Conservation (phyloP, 495 filamentous ascomycete genomes). For the Aspergillus conjunctus region DNA sequence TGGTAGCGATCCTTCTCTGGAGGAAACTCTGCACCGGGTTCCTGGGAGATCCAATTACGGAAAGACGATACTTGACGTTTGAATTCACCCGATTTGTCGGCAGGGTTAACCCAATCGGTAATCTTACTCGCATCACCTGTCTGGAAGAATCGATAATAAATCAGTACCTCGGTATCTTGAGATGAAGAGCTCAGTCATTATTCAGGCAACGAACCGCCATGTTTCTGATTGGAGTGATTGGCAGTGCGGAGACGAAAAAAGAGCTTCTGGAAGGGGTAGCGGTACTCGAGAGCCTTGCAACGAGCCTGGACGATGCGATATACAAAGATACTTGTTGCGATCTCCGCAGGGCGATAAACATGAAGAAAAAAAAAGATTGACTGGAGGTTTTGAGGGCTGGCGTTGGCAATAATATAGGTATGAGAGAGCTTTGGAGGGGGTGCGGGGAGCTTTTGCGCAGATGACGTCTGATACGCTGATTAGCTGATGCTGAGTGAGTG, state of each 20-base stretch:
- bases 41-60: conserved; percentile 68
- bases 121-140: conserved; percentile 53
- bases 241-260: conserved; percentile 29
- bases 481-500: neutral
- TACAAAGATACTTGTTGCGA: conserved; percentile 26
- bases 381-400: neutral
- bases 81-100: conserved; percentile 83
- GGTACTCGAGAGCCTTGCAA: conserved; percentile 20
- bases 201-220: conserved; percentile 42
- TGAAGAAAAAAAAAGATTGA: conserved; percentile 20
- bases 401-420: conserved; percentile 8
- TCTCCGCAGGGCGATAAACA: conserved; percentile 35
- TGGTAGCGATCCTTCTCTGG: conserved; percentile 70
- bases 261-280: conserved; percentile 22
- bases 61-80: conserved; percentile 75
- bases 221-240: conserved; percentile 27
- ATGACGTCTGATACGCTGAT: conserved; percentile 25
- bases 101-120: conserved; percentile 78
- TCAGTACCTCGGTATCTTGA: neutral
- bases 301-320: conserved; percentile 24
- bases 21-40: conserved; percentile 63
- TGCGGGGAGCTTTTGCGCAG: conserved; percentile 23
- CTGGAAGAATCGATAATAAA: conserved; percentile 17
- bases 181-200: neutral
- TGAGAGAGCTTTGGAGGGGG: neutral